Base-by-base conservation (phyloP, 1,284 basidiomycete genomes). In the Taiwanofungus camphoratus region DNA sequence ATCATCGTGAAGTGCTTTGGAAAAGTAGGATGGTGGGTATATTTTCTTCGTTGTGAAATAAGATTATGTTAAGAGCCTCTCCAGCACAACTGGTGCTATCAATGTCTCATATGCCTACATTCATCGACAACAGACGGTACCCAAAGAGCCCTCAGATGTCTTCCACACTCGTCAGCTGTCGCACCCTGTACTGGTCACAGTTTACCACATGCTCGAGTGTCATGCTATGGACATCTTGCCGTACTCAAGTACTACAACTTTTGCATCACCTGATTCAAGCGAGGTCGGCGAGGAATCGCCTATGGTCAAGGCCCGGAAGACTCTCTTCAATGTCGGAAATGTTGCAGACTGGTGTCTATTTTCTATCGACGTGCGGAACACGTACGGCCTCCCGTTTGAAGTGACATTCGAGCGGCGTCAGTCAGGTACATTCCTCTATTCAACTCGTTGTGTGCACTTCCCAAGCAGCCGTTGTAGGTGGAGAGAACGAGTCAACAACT, bases 161-260 rank as follows among this genome's bases (percentile, higher is more conserved):
- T 94, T 97, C 63, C 79, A 91, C 62, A 82, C 89, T 8, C 82
- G 94, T 20, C 87, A 87, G 49, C 63, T 96, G 41, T 79, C 83
- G 12, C 87, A 92, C 58, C 86, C 90, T 5, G 74, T 98, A 46
- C 73, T 88, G 52, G 84, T 96, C 45, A 94, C 91, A 0, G 93
- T 98, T 2, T 94, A 94, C 58, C 87, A 91, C 49, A 93, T 93
- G 68, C 75, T 97, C 30, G 89, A 93, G 57, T 90, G 86, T 55
- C 76, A 83, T 47, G 73, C 74, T 24, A 82, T 96, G 76, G 84
- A 89, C 52, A 70, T 95, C 44, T 66, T 88, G 23, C 79, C 82
- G 27, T 78, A 79, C 53, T 72, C 73, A 27, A 56, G 68, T 12
- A 69, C 70, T 46, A 57, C 60, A 13, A 56, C 57, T 23, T 51